A percentile compares a stretch with the other conserved stretches of the same genome.
Evolutionary conservation across 1,139 yeast species (phyloP).

Genomic region (Suhomyces bribrorum): DNA sequence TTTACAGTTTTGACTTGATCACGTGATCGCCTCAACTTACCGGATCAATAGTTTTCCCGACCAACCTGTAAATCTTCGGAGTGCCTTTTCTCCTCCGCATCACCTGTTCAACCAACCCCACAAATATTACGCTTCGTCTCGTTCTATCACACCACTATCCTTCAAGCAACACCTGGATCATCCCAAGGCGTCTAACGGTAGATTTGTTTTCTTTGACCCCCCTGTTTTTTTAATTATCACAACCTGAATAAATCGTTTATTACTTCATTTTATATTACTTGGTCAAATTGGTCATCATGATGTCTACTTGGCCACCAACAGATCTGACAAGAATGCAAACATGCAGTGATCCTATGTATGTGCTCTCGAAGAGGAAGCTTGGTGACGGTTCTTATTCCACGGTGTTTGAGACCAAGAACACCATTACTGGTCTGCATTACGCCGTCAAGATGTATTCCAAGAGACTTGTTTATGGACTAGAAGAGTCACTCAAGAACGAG

Average conservation of each 20-base stretch:
- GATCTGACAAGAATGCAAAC: conserved; percentile 15
- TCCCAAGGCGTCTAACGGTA: no score
- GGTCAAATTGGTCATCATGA: no score
- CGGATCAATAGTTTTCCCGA: conserved; percentile 6
- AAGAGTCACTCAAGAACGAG: conserved; percentile 50
- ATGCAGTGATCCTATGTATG: conserved; percentile 26
- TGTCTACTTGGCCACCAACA: conserved; percentile 22
- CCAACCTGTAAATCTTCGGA: conserved; percentile 1
- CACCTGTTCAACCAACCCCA: neutral
- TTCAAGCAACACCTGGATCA: no score
- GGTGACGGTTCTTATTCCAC: conserved; percentile 44
- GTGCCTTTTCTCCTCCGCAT: neutral
- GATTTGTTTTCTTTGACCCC: no score
- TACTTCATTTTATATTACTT: no score
- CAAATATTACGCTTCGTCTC: no score
- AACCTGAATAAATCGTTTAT: no score
- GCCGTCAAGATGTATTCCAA: conserved; percentile 43
- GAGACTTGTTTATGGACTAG: conserved; percentile 37
- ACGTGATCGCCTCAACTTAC: neutral
- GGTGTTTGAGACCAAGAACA: conserved; percentile 42
- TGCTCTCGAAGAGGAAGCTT: conserved; percentile 30
- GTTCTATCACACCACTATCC: no score
- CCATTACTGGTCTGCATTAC: conserved; percentile 33
- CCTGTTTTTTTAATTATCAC: neutral
- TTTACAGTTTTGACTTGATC: neutral